A percentile compares a stretch with the other conserved stretches of the same genome.
Evolutionary conservation across 169 alveolate species (phyloP).

Genomic region (Plasmodium adleri): DNA sequence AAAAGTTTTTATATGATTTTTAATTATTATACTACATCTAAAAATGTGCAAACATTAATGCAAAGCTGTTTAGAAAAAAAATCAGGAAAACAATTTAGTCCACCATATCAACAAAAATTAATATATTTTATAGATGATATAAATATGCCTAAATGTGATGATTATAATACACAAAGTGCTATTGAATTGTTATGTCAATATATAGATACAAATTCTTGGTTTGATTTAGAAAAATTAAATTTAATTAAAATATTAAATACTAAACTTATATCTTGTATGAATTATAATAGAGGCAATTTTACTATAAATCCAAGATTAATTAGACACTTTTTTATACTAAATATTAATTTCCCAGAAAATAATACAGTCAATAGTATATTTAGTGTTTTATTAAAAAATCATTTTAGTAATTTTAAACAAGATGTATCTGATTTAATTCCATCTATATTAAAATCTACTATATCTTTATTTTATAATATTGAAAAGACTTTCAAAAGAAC

Average conservation of each 20-base stretch:
- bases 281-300: conserved; percentile 97
- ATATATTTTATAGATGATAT: conserved; percentile 96
- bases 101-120: conserved; percentile 94
- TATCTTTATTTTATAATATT: conserved; percentile 91
- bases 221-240: conserved; percentile 92
- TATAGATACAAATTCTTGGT: conserved; percentile 94
- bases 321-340: conserved; percentile 96
- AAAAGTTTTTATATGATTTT: conserved; percentile 87
- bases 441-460: conserved; percentile 93
- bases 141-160: conserved; percentile 96
- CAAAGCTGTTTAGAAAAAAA: conserved; percentile 93
- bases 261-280: conserved; percentile 94
- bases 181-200: conserved; percentile 94
- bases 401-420: conserved; percentile 91
- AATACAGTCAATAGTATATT: conserved; percentile 93
- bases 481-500: conserved; percentile 94
- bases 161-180: conserved; percentile 95
- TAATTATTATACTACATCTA: conserved; percentile 80
- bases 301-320: conserved; percentile 93
- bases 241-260: conserved; percentile 95
- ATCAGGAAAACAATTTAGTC: conserved; percentile 96
- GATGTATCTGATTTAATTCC: conserved; percentile 92
- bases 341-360: conserved; percentile 95
- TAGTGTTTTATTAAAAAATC: conserved; percentile 94
- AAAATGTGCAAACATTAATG: conserved; percentile 83